Evolutionary conservation across 108 stramenopile genomes (phyloP).

Genomic region (Nitzschia putrida): DNA sequence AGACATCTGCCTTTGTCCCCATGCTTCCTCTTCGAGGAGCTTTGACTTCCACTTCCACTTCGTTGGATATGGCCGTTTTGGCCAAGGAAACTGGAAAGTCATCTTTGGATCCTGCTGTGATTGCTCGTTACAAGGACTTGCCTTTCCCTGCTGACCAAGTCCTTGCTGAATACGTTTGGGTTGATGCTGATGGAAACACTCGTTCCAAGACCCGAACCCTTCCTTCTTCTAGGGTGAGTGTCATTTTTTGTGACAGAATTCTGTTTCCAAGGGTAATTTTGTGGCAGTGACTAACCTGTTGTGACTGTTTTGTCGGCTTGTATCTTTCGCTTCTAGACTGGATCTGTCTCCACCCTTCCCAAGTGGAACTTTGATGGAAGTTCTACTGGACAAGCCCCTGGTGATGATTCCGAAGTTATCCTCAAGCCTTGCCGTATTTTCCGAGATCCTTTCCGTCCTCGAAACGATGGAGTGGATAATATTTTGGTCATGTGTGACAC

Average conservation of each 20-base stretch:
- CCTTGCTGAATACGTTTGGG: slow-evolving; percentile 91
- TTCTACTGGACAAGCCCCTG: slow-evolving; percentile 94
- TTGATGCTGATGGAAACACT: slow-evolving; percentile 85
- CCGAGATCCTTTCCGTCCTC: slow-evolving; percentile 92
- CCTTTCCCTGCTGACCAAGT: slow-evolving; percentile 71
- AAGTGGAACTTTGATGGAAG: slow-evolving; percentile 97
- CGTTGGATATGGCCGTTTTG: slow-evolving; percentile 30
- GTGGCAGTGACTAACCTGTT: not conserved
- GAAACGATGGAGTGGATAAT: slow-evolving; percentile 78
- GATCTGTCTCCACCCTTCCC: slow-evolving; percentile 66
- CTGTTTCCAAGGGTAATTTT: not conserved
- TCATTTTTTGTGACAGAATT: not conserved
- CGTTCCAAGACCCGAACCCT: slow-evolving; percentile 88
- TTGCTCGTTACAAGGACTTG: slow-evolving; percentile 60
- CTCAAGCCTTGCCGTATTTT: slow-evolving; percentile 84
- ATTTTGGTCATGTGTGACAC: slow-evolving; percentile 97
- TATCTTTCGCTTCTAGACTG: slow-evolving; percentile 20
- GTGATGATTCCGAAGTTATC: slow-evolving; percentile 96
- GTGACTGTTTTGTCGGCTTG: not conserved
- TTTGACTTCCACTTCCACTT: not conserved
- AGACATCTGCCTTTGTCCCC: slow-evolving; percentile 46
- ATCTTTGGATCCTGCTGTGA: slow-evolving; percentile 73
- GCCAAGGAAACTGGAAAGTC: slow-evolving; percentile 59
- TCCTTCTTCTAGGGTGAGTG: slow-evolving; percentile 51
- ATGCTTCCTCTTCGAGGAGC: not conserved